Evolutionary conservation across 805 yeast species (phyloP), one percentile per base, ranked within the genome.

Genomic region (Candida michaelii): DNA sequence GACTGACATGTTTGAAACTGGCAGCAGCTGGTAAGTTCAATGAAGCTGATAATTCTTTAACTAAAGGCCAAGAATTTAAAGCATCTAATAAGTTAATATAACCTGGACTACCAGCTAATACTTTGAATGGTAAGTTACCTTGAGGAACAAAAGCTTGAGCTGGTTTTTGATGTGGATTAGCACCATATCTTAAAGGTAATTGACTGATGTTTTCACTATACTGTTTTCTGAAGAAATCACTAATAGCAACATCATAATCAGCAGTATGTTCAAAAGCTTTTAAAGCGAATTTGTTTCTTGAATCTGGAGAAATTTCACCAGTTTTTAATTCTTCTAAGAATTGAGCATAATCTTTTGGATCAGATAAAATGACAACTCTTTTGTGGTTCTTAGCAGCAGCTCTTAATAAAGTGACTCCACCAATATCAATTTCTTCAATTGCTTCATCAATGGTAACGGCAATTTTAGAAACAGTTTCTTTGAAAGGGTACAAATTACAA

Each of bases 191-290:
- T 59, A 93, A 79, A 21, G 97, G 91, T 67, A 93, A 76, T 78
- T 91, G 98, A 42, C 93, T 79, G 36, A 71, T 73, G 63, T 83
- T 85, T 72, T 91, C 98, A 39, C 96, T 79, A 74, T 93, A 93
- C 71, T 89, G 90, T 74, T 89, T 93, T 76, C 99, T 83, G 82
- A 93, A 93, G 67, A 89, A 93, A 73, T 93, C 99, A 44, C 97
- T 80, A 61, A 93, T 93, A 44, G 96, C 88, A 45, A 89, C 80
- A 65, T 93, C 99, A 71, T 93, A 93, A 68, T 89, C 96, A 44
- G 99, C 97, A 44, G 99, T 93, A 70, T 88, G 96, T 74, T 93
- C 98, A 59, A 93, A 93, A 33, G 99, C 99, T 74, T 91, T 91
- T 63, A 91, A 77, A 27, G 99, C 98, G 53, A 87, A 80, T 51